phyloP scores from a whole-genome alignment of 2,329 filamentous ascomycete species.

The Epichloe sp. region DNA sequence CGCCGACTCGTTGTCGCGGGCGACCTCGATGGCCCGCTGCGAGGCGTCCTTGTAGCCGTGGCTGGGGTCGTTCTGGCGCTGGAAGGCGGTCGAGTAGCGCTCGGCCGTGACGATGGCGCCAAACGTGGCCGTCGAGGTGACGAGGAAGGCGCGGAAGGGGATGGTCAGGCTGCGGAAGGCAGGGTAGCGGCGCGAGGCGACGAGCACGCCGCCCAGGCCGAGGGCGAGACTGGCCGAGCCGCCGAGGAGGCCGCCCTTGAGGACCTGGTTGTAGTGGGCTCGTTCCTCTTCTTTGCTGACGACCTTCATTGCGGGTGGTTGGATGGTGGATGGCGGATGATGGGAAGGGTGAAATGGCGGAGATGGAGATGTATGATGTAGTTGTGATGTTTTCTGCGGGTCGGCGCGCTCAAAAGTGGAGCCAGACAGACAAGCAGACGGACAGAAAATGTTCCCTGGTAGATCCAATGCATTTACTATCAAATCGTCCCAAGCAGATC shows the following conservation, averaged over 20 bases:
- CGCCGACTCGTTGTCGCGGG: slow-evolving; percentile 41
- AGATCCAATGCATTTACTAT: no score
- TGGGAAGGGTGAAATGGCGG: neutral
- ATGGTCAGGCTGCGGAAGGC: slow-evolving; percentile 72
- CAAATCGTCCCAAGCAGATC: no score
- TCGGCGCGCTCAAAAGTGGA: no score
- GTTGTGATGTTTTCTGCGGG: no score
- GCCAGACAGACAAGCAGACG: no score
- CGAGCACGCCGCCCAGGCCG: slow-evolving; percentile 55
- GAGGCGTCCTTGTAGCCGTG: slow-evolving; percentile 52
- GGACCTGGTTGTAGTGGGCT: slow-evolving; percentile 68
- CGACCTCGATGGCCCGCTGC: slow-evolving; percentile 39
- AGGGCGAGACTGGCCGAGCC: slow-evolving; percentile 52
- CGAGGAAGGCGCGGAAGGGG: slow-evolving; percentile 82
- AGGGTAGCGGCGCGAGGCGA: slow-evolving; percentile 57
- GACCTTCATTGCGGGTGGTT: slow-evolving; percentile 60
- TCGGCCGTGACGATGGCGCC: slow-evolving; percentile 82
- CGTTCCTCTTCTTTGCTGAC: slow-evolving; percentile 86
- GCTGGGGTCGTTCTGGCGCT: slow-evolving; percentile 55
- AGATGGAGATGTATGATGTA: neutral
- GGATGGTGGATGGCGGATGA: neutral
- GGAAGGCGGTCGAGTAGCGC: slow-evolving; percentile 50
- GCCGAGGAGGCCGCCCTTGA: slow-evolving; percentile 68
- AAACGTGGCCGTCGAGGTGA: slow-evolving; percentile 72
- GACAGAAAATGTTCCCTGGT: no score